A percentile compares a stretch with the other conserved stretches of the same genome.
phyloP scores from a whole-genome alignment of 352 stramenopile species.

The Pythium apleroticum region DNA sequence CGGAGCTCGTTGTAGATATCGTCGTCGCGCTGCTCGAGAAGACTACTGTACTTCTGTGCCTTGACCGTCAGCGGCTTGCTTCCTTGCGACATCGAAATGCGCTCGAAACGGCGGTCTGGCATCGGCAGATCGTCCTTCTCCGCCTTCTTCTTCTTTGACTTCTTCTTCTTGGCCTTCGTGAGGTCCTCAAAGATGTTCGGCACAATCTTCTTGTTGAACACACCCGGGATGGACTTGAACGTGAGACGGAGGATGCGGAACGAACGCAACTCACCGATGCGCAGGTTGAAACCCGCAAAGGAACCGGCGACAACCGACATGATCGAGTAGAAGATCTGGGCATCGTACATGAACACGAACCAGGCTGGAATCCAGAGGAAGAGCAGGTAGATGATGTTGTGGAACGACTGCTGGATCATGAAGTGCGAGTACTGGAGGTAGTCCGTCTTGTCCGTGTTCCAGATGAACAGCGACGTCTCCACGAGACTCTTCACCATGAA shows the following conservation, averaged over 20 bases:
- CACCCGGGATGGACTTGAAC: constrained; percentile 84
- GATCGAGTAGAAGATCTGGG: constrained; percentile 86
- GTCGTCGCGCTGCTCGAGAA: constrained; percentile 49
- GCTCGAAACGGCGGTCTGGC: constrained; percentile 77
- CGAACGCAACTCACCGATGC: constrained; percentile 80
- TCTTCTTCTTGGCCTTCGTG: constrained; percentile 70
- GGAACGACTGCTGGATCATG: constrained; percentile 76
- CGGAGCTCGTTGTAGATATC: constrained; percentile 69
- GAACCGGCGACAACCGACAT: constrained; percentile 78
- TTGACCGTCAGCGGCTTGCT: constrained; percentile 83
- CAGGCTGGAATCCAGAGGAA: constrained; percentile 83
- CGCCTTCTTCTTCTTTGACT: constrained; percentile 52
- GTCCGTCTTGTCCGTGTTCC: constrained; percentile 66
- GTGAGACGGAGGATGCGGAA: constrained; percentile 81
- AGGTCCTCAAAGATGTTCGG: constrained; percentile 76
- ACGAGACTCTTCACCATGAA: constrained; percentile 86
- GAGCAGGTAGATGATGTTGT: constrained; percentile 86
- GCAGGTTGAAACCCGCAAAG: constrained; percentile 83
- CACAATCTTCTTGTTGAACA: constrained; percentile 90
- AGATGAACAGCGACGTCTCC: constrained; percentile 85
- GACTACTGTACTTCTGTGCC: constrained; percentile 78
- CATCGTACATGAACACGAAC: constrained; percentile 87
- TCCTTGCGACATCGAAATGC: constrained; percentile 80
- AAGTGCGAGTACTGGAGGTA: constrained; percentile 85
- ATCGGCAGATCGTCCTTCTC: constrained; percentile 62